Base-by-base conservation (phyloP, 2,329 filamentous ascomycete genomes). In the Clonostachys rosea region DNA sequence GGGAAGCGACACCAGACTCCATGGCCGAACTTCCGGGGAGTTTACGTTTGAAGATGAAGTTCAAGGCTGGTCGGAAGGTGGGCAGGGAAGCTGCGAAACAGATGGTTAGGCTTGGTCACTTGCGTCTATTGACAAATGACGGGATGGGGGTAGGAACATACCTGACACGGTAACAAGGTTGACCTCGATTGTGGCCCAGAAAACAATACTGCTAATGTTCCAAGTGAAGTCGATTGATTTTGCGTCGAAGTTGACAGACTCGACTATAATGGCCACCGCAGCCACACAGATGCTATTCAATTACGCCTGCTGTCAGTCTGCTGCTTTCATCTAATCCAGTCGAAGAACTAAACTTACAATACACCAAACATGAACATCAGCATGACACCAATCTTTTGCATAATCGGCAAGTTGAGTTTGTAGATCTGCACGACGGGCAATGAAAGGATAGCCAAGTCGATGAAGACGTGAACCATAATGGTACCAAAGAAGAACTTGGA, bases 401-500 rank as follows among this genome's bases (percentile, higher is more conserved):
- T 16, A 2, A 43, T 41, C 6, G 46, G 52, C 30, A 60, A 50
- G 13, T 56, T 40, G 17, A 62, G 47, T 35, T 56, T 53, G 12
- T 45, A 41, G 5, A 64, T 51, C 47, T 61, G 53, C 9, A 59
- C 41, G 17, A 57, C 41, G 7, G 59, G 59, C 6, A 62, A 45
- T 2, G 47, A 40, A 10, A 63, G 47, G 13, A 62, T 59, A 10
- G 40, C 44, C 17, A 61, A 14, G 36, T 63, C 60, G 24, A 62
- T 51, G 4, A 57, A 5, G 12, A 58, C 30, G 43, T 63, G 60
- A 2, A 51, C 49, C 8, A 59, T 40, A 3, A 56, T 50, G 5
- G 55, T 58, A 20, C 57, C 56, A 40, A 59, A 56, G 49, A 60
- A 59, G 48, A 57, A 60, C 30, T 54, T 55, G 14, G 51, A 49